Evolutionary conservation across 2,329 filamentous ascomycete genomes (phyloP).

Genomic region (Penicillium frequentans): DNA sequence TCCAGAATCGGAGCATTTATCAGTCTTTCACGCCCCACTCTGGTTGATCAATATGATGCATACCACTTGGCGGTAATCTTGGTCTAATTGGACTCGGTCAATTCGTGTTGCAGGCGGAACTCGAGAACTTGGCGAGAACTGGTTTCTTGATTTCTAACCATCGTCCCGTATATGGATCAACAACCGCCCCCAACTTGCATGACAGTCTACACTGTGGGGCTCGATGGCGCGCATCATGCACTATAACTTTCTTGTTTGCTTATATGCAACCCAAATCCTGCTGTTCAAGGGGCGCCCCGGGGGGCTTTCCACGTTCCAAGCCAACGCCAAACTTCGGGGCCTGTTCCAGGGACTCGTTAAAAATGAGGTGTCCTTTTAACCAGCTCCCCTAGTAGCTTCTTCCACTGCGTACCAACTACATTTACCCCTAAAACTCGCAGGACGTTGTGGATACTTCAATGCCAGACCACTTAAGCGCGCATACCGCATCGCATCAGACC

Average conservation of each 20-base stretch:
- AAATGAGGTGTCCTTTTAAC: background rate
- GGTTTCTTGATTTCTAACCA: background rate
- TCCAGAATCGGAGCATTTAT: slow-evolving; percentile 15
- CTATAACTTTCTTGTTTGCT: slow-evolving; percentile 20
- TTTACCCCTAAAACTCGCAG: background rate
- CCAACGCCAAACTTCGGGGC: background rate
- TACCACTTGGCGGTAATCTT: slow-evolving; percentile 19
- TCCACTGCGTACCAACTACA: background rate
- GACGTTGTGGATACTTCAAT: background rate
- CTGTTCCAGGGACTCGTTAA: too few relatives aligned
- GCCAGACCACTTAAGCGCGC: background rate
- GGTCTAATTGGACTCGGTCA: background rate
- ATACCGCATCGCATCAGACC: background rate
- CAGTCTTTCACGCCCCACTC: slow-evolving; percentile 16
- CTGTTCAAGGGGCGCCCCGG: background rate
- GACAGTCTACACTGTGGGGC: background rate
- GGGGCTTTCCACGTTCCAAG: slow-evolving; percentile 11
- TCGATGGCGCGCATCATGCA: slow-evolving; percentile 19
- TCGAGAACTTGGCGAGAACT: too few relatives aligned
- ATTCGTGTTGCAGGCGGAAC: background rate
- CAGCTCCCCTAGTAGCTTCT: background rate
- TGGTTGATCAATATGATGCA: slow-evolving; percentile 26
- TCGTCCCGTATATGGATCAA: background rate
- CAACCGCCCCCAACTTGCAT: background rate
- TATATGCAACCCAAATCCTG: slow-evolving; percentile 1